These are phyloP conservation scores for Parathielavia hyrcaniae DNA, from an alignment of 495 filamentous ascomycete species.

Conservation along the genomic window DNA sequence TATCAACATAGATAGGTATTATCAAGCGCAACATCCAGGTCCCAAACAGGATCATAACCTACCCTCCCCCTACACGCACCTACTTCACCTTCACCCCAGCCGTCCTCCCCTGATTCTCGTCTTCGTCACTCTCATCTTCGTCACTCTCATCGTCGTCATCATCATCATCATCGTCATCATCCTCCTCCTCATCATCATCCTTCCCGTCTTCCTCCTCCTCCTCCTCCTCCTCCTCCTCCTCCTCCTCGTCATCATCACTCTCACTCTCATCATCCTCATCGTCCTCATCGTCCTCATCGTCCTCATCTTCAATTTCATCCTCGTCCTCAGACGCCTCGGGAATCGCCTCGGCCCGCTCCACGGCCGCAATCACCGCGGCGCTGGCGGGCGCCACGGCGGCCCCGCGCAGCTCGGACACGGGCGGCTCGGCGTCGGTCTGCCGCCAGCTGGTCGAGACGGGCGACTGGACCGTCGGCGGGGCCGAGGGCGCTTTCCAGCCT, in stretches of 20 bases:
- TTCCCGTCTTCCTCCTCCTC: constrained; percentile 24
- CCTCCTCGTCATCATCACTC: constrained; percentile 19
- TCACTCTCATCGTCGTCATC: no score
- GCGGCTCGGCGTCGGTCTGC: constrained; percentile 34
- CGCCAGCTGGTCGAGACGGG: constrained; percentile 44
- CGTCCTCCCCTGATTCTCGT: neutral
- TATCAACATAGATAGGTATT: no score
- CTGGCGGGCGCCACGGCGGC: constrained; percentile 26
- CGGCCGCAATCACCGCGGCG: constrained; percentile 35
- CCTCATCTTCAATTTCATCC: constrained; percentile 24
- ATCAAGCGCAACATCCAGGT: no score
- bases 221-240: constrained; percentile 15
- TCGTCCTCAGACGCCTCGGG: constrained; percentile 31
- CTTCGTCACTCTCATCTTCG: neutral
- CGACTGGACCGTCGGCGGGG: constrained; percentile 33
- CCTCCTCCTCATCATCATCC: constrained; percentile 1
- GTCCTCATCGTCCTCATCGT: constrained; percentile 26
- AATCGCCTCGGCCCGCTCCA: constrained; percentile 37
- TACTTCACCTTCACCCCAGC: neutral
- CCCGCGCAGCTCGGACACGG: constrained; percentile 33
- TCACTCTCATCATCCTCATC: constrained; percentile 31
- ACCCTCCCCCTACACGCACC: no score
- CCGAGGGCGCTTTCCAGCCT: constrained; percentile 26
- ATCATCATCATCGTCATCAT: constrained; percentile 1
- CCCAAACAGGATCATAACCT: no score